phyloP scores from a whole-genome alignment of 768 basidiomycete genomes.

The Lactifluus rugatus region DNA sequence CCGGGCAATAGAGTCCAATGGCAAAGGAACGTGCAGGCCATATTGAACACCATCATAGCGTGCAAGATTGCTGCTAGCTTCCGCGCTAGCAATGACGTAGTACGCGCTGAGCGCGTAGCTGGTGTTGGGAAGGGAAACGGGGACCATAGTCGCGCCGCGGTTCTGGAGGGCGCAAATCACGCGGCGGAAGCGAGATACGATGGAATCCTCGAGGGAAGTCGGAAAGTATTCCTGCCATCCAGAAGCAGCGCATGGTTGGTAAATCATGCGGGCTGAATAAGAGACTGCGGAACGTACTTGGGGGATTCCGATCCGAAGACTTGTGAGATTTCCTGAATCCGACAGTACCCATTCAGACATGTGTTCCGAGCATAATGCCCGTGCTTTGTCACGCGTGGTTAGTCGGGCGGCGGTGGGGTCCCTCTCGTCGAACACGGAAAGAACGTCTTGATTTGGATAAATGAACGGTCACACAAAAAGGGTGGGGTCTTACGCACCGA shows the following conservation, averaged over 20 bases:
- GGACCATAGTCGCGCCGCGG: constrained; percentile 55
- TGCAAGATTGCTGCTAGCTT: constrained; percentile 87
- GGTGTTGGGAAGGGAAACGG: constrained; percentile 65
- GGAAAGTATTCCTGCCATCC: constrained; percentile 68
- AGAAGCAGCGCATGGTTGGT: not conserved
- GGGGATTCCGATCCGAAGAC: constrained; percentile 67
- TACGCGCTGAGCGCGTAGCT: constrained; percentile 81
- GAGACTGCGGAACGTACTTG: constrained; percentile 35
- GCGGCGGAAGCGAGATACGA: constrained; percentile 37
- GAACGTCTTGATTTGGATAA: constrained; percentile 23
- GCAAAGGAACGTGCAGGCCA: constrained; percentile 43
- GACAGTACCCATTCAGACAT: constrained; percentile 3
- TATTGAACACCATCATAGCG: constrained; percentile 84
- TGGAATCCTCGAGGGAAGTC: constrained; percentile 41
- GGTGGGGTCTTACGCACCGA: constrained; percentile 51
- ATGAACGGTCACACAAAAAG: not conserved
- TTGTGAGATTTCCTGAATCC: constrained; percentile 28
- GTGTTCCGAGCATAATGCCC: constrained; percentile 17
- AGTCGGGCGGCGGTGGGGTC: constrained; percentile 66
- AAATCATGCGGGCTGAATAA: not conserved
- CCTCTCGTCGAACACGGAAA: constrained; percentile 43
- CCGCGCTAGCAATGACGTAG: constrained; percentile 91
- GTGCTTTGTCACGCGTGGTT: constrained; percentile 30
- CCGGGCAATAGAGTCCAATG: constrained; percentile 34
- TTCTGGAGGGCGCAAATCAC: constrained; percentile 34